Conservation (phyloP, 495 filamentous ascomycete genomes). For the Xylaria intraflava region DNA sequence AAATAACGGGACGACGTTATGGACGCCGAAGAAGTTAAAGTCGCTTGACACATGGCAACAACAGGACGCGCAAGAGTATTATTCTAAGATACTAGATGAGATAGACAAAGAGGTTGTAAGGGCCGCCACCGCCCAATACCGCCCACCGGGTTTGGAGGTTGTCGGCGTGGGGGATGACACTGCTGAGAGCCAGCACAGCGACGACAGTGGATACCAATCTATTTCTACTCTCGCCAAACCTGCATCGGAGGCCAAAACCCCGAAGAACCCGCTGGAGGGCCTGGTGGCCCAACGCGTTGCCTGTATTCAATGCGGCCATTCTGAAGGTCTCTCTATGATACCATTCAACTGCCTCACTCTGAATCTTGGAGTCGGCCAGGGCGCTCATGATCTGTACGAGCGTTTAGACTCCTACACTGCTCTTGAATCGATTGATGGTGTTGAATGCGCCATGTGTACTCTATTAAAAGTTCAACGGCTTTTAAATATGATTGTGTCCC, state of each 20-base stretch:
- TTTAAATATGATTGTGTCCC: conserved; percentile 33
- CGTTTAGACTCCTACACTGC: conserved; percentile 80
- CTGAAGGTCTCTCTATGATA: conserved; percentile 77
- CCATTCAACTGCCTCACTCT: conserved; percentile 94
- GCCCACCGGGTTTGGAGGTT: conserved; percentile 27
- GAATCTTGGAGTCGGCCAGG: conserved; percentile 51
- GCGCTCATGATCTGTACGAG: conserved; percentile 59
- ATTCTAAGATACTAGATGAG: conserved; percentile 79
- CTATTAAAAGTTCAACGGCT: conserved; percentile 45
- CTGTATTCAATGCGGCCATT: conserved; percentile 78
- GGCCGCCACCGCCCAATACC: conserved; percentile 36
- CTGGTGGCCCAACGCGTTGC: conserved; percentile 83
- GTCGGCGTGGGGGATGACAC: conserved; percentile 28
- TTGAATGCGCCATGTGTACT: conserved; percentile 90
- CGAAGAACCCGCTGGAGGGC: conserved; percentile 69
- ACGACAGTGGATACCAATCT: conserved; percentile 45
- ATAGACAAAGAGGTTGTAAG: conserved; percentile 69
- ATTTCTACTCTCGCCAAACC: conserved; percentile 19
- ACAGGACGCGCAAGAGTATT: conserved; percentile 98
- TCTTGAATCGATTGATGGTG: conserved; percentile 75
- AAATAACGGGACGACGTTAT: conserved; percentile 65
- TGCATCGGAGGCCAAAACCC: conserved; percentile 14
- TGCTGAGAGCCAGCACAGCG: conserved; percentile 37
- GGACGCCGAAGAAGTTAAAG: conserved; percentile 71
- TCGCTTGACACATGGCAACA: conserved; percentile 91